These are phyloP conservation scores for Lepiota brunneoincarnata DNA, from an alignment of 768 basidiomycete genomes.

Conservation along the genomic window DNA sequence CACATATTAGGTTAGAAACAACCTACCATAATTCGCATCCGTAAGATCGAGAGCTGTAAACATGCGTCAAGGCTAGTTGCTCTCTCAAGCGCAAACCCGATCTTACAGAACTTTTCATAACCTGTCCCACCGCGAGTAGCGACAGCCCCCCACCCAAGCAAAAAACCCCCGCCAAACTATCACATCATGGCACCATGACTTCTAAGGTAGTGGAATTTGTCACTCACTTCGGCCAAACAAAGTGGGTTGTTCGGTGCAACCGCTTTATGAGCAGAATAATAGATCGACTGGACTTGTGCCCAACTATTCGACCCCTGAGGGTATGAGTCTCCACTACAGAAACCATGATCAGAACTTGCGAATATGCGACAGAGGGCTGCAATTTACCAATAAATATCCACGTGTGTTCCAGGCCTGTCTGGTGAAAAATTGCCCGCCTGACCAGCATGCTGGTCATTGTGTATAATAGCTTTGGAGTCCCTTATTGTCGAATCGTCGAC, in stretches of 20 bases:
- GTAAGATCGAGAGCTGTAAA: constrained; percentile 36
- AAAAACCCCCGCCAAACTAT: constrained; percentile 48
- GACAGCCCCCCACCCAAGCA: constrained; percentile 41
- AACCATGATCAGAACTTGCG: not conserved
- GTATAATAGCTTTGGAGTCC: constrained; percentile 37
- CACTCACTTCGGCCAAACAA: constrained; percentile 44
- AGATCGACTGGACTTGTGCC: constrained; percentile 49
- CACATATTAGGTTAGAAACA: not conserved
- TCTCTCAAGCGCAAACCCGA: not conserved
- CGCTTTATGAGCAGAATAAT: constrained; percentile 41
- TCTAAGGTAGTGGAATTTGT: not conserved
- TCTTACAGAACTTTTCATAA: constrained; percentile 47
- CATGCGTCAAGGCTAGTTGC: not conserved
- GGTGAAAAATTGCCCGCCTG: constrained; percentile 48
- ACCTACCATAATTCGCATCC: constrained; percentile 39
- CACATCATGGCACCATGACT: not conserved
- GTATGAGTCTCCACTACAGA: constrained; percentile 46
- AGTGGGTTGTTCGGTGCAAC: constrained; percentile 46
- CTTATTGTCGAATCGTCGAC: not conserved
- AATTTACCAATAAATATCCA: constrained; percentile 50
- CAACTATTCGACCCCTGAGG: constrained; percentile 46
- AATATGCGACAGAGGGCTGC: constrained; percentile 4
- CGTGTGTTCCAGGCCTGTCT: constrained; percentile 40
- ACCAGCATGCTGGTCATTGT: constrained; percentile 49
- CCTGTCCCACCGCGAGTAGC: constrained; percentile 42